Evolutionary conservation across 2,329 filamentous ascomycete species (phyloP).

Genomic region (Colletotrichum euphorbiae): DNA sequence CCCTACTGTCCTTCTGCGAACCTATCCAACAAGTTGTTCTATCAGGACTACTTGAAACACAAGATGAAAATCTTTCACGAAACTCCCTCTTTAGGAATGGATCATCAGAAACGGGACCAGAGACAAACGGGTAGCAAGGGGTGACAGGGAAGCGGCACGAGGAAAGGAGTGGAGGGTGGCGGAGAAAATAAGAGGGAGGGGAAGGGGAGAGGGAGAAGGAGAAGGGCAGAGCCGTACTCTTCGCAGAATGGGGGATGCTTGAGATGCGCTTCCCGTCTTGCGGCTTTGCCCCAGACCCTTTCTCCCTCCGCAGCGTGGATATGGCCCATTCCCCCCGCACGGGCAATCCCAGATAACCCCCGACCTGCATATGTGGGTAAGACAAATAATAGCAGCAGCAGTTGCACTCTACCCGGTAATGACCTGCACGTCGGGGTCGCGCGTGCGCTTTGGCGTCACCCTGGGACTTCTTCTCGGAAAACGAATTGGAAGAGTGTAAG

Average conservation of each 20-base stretch:
- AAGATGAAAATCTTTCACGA: slow-evolving; percentile 25
- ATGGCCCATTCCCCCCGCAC: slow-evolving; percentile 24
- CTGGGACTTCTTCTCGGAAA: not conserved
- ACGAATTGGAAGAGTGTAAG: not conserved
- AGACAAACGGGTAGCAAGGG: not conserved
- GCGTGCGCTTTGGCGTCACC: not conserved
- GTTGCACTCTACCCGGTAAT: not conserved
- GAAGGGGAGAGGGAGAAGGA: not conserved
- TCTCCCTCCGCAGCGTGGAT: not conserved
- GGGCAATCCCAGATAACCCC: slow-evolving; percentile 28
- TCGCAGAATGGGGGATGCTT: not conserved
- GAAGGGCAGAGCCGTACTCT: not conserved
- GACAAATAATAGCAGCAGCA: not conserved
- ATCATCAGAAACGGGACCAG: slow-evolving; percentile 13
- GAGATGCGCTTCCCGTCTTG: slow-evolving; percentile 8
- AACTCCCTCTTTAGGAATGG: slow-evolving; percentile 24
- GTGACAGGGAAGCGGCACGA: not conserved
- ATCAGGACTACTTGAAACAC: slow-evolving; percentile 13
- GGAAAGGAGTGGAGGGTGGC: not conserved
- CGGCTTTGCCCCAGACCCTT: slow-evolving; percentile 31
- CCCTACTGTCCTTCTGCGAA: slow-evolving; percentile 4
- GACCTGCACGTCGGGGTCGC: slow-evolving; percentile 12
- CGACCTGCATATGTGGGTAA: slow-evolving; percentile 32
- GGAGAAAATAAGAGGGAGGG: not conserved
- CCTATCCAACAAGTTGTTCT: not conserved